A percentile compares a stretch with the other conserved stretches of the same genome.
Conservation (phyloP, 2,329 filamentous ascomycete genomes). For the Trichoderma atroviride region DNA sequence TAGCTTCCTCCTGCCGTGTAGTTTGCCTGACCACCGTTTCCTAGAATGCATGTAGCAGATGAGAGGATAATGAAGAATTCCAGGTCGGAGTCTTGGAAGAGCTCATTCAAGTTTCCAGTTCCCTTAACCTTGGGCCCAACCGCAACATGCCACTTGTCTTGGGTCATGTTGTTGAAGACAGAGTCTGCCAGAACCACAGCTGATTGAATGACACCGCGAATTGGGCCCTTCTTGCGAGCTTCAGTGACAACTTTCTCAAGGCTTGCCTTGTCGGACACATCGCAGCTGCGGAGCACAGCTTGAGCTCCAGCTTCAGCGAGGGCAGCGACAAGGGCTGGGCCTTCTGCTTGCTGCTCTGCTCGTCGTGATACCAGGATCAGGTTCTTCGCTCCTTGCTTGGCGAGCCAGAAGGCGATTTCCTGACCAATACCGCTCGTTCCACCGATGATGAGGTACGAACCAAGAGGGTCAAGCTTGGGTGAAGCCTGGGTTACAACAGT, state of each 20-base stretch:
- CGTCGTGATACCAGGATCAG: conserved; percentile 8
- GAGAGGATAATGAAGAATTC: neutral
- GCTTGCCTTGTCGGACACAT: conserved; percentile 8
- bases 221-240: neutral
- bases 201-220: neutral
- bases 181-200: neutral
- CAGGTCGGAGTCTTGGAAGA: neutral
- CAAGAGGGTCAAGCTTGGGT: neutral
- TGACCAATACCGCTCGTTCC: conserved; percentile 20
- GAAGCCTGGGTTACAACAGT: conserved; percentile 5
- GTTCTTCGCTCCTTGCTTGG: conserved; percentile 6
- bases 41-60: neutral
- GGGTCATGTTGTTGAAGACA: neutral
- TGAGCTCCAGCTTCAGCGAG: neutral
- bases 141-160: neutral
- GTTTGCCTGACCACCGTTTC: conserved; percentile 5
- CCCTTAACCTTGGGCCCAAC: neutral
- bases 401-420: neutral
- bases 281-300: neutral
- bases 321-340: neutral
- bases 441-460: conserved; percentile 20
- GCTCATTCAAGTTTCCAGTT: neutral
- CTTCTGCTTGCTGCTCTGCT: neutral
- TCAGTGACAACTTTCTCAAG: neutral
- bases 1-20: neutral